Evolutionary conservation across 345 rosid species (phyloP).

Genomic region (Linum tenue): DNA sequence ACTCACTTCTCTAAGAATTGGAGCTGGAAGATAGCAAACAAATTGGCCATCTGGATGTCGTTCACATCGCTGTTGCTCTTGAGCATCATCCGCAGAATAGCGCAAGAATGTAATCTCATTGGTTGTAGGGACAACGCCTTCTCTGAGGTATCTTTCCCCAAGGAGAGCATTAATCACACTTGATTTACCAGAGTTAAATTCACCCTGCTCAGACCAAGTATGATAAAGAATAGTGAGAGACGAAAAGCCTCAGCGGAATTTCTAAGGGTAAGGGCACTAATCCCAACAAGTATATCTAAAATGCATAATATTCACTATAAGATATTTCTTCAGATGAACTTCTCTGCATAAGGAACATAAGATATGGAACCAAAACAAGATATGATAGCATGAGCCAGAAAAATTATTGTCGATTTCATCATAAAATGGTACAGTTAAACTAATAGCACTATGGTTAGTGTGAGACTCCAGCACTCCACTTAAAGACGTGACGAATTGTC

Average conservation of each 20-base stretch:
- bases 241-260: conserved; percentile 4
- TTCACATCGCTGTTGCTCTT: conserved; percentile 66
- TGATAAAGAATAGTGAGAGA: conserved; percentile 8
- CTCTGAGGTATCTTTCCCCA: conserved; percentile 80
- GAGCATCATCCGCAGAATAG: conserved; percentile 51
- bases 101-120: conserved; percentile 83
- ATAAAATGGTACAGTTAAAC: no score
- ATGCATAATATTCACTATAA: neutral
- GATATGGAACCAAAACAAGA: neutral
- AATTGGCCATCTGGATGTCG: conserved; percentile 90
- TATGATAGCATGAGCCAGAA: neutral
- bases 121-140: conserved; percentile 91
- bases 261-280: conserved; percentile 11
- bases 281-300: neutral
- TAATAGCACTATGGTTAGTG: no score
- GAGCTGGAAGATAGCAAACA: conserved; percentile 79
- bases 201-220: conserved; percentile 54
- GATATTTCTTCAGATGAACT: neutral
- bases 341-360: neutral
- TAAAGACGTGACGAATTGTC: no score
- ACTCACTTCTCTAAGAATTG: conserved; percentile 84
- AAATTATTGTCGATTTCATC: neutral
- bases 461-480: no score
- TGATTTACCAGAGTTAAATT: conserved; percentile 93
- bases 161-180: conserved; percentile 90